Base-by-base conservation (phyloP, 2,329 filamentous ascomycete species). In the Epichloe glyceriae region DNA sequence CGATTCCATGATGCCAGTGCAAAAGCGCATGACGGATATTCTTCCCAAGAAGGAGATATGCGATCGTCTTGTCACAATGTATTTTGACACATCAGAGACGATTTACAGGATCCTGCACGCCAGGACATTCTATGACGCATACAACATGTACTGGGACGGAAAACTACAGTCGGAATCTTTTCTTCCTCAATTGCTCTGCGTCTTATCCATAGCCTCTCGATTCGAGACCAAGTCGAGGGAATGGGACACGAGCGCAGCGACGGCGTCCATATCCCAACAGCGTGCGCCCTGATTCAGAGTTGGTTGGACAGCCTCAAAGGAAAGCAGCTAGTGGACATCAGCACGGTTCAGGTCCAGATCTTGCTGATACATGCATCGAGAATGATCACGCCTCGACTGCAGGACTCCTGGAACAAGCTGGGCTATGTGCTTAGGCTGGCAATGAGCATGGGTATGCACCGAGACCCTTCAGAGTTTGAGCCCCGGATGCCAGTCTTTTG, bases 391-490 rank as follows among this genome's bases (percentile, higher is more conserved):
- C 68, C 68, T 20, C 69, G 70, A 7, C 67, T 73, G 35, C 72
- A 78, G 49, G 72, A 76, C 48, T 67, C 72, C 0, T 80, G 76
- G 76, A 70, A 71, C 14, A 73, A 77, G 50, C 63, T 79, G n/a
- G 76, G 76, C 5, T 70, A 71, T 49, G 71, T 79, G 41, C 70
- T 78, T 5, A 72, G 76, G 15, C 74, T 76, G 66, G 76, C 75
- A 33, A 79, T 79, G 75, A 74, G 72, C 3, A 79, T 80, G 75
- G 76, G 76, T 3, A 64, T 80, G 45, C 76, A 80, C 56, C 70
- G 76, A 4, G 76, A 80, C 49, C 75, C 76, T 3, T 72, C 72
- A 14, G 76, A 80, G 55, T 78, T 74, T 50, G 67, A 70, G 26
- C 64, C 67, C 3, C 69, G 71, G 33, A 71, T 79, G 48, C 66